Evolutionary conservation across 768 basidiomycete genomes (phyloP).

Genomic region (Podaxis carcinomalis): DNA sequence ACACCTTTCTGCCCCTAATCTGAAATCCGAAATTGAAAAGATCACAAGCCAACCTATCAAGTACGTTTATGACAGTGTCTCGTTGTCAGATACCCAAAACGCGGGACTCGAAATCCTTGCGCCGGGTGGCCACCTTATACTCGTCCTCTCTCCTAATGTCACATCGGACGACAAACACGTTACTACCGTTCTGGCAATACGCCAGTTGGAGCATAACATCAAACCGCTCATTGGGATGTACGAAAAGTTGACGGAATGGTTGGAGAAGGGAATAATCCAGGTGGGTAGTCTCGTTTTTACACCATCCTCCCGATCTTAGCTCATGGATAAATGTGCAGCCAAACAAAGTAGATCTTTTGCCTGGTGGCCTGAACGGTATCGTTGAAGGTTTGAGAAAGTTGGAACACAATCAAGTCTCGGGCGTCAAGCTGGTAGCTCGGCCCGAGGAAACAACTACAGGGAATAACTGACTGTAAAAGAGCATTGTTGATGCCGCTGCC

Average conservation of each 20-base stretch:
- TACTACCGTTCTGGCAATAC: constrained; percentile 7
- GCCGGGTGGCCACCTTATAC: constrained; percentile 28
- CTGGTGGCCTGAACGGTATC: constrained; percentile 39
- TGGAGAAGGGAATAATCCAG: constrained; percentile 18
- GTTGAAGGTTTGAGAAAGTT: constrained; percentile 36
- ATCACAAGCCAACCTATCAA: constrained; percentile 20
- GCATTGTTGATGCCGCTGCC: not conserved
- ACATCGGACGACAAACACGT: constrained; percentile 11
- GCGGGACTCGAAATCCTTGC: constrained; percentile 23
- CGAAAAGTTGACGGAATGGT: constrained; percentile 11
- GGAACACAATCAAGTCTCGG: constrained; percentile 34
- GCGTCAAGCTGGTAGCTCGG: constrained; percentile 36
- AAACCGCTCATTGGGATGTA: constrained; percentile 15
- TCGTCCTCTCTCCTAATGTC: constrained; percentile 29
- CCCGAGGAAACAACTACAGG: constrained; percentile 17
- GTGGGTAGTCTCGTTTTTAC: constrained; percentile 4
- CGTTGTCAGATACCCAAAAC: constrained; percentile 18
- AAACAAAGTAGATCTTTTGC: constrained; percentile 36
- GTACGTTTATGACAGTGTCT: constrained; percentile 24
- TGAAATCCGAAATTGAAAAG: constrained; percentile 22
- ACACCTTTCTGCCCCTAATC: constrained; percentile 10
- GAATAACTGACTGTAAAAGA: not conserved
- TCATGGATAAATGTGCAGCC: constrained; percentile 25
- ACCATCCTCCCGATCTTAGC: not conserved
- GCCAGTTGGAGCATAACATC: constrained; percentile 14